These are phyloP conservation scores for Tetrahymena elliotti DNA, from an alignment of 73 alveolate genomes.

Conservation along the genomic window DNA sequence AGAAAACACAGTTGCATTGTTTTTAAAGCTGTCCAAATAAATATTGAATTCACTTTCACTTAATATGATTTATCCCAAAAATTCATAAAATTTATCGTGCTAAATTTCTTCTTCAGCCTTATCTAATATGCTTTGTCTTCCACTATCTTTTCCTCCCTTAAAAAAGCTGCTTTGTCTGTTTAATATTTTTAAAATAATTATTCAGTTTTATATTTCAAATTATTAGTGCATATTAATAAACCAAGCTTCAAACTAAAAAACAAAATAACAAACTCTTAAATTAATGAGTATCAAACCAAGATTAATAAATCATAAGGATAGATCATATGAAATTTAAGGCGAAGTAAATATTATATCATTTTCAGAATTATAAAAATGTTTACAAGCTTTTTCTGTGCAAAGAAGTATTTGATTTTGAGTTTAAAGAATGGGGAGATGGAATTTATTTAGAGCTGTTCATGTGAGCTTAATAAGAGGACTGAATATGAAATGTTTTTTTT, in stretches of 20 bases:
- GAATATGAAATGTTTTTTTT: neutral
- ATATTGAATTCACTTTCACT: neutral
- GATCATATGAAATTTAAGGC: no score
- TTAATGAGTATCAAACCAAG: no score
- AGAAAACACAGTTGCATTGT: neutral
- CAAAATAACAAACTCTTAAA: no score
- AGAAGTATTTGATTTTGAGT: neutral
- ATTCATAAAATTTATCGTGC: neutral
- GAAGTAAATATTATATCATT: no score
- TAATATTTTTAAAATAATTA: neutral
- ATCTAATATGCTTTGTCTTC: neutral
- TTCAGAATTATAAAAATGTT: neutral
- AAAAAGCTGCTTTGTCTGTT: neutral
- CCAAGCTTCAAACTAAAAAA: no score
- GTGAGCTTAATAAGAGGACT: neutral
- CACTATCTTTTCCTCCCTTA: neutral
- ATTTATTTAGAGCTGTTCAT: neutral
- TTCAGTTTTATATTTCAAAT: neutral
- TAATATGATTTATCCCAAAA: neutral
- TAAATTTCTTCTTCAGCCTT: neutral
- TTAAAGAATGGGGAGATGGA: neutral
- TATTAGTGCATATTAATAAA: no score
- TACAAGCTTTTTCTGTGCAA: neutral
- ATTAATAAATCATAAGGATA: no score
- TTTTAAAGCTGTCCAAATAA: neutral